A percentile compares a stretch with the other conserved stretches of the same genome.
These are phyloP conservation scores for Globisporangium paroecandrum DNA, from an alignment of 352 stramenopile genomes.

Conservation along the genomic window DNA sequence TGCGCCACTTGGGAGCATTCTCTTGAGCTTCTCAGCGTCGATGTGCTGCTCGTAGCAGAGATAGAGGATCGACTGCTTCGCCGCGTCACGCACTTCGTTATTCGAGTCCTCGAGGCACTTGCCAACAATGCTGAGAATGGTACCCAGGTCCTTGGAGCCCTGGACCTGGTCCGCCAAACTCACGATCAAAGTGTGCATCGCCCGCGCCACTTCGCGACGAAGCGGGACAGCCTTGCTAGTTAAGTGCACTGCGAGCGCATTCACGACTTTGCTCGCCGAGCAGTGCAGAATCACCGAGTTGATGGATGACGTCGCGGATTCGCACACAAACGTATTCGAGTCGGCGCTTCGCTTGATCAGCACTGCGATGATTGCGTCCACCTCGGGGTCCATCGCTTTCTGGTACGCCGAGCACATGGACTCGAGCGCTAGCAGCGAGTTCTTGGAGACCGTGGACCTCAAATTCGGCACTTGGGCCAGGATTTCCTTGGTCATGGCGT, in stretches of 20 bases:
- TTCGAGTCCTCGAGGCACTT: slow-evolving; percentile 71
- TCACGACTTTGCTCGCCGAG: slow-evolving; percentile 43
- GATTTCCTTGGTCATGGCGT: slow-evolving; percentile 42
- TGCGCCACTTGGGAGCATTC: slow-evolving; percentile 36
- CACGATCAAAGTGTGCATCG: slow-evolving; percentile 48
- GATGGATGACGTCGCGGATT: slow-evolving; percentile 46
- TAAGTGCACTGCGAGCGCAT: slow-evolving; percentile 36
- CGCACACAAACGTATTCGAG: slow-evolving; percentile 75
- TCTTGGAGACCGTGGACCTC: slow-evolving; percentile 71
- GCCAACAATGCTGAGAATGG: slow-evolving; percentile 44
- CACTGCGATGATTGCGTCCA: slow-evolving; percentile 55
- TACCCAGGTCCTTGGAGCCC: slow-evolving; percentile 34
- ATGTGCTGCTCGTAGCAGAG: slow-evolving; percentile 38
- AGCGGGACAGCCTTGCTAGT: slow-evolving; percentile 49
- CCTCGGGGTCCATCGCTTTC: slow-evolving; percentile 49
- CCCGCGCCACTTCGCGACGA: slow-evolving; percentile 56
- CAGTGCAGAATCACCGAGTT: slow-evolving; percentile 53
- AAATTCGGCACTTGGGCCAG: slow-evolving; percentile 65
- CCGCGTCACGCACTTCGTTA: slow-evolving; percentile 68
- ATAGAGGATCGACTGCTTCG: slow-evolving; percentile 61
- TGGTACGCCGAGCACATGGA: slow-evolving; percentile 46
- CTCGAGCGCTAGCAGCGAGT: slow-evolving; percentile 67
- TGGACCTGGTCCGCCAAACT: slow-evolving; percentile 31
- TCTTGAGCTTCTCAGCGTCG: slow-evolving; percentile 48
- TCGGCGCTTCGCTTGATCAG: slow-evolving; percentile 66